phyloP scores from a whole-genome alignment of 495 filamentous ascomycete species.

The Penicillium odoratum region DNA sequence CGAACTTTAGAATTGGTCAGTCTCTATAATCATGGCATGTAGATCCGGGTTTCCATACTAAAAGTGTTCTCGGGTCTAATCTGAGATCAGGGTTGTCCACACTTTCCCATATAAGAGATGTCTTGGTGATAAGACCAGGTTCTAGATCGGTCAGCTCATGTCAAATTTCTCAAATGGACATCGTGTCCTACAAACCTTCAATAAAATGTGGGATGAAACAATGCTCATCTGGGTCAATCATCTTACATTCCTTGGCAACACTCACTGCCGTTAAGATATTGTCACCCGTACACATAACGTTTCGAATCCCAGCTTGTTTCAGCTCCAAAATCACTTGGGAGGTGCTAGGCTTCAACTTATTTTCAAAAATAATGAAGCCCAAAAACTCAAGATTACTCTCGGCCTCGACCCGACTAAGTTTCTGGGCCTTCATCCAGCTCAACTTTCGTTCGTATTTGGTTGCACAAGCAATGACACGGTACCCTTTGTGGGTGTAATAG shows the following conservation, averaged over 20 bases:
- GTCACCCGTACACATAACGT: constrained; percentile 97
- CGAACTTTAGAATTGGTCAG: constrained; percentile 56
- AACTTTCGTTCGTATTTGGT: constrained; percentile 82
- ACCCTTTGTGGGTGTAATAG: constrained; percentile 93
- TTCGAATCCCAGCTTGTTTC: constrained; percentile 79
- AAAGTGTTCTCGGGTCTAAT: constrained; percentile 74
- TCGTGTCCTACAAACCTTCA: constrained; percentile 57
- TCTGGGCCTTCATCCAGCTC: constrained; percentile 91
- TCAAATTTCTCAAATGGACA: background rate
- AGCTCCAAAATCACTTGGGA: constrained; percentile 77
- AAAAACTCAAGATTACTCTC: constrained; percentile 82
- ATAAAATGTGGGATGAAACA: constrained; percentile 91
- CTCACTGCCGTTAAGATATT: constrained; percentile 98
- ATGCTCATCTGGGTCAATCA: constrained; percentile 76
- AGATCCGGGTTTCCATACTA: constrained; percentile 42
- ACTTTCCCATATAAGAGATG: constrained; percentile 83
- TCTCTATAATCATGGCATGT: background rate
- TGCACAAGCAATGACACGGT: constrained; percentile 96
- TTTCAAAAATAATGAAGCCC: constrained; percentile 98
- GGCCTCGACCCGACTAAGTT: constrained; percentile 82
- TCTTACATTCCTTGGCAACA: constrained; percentile 87
- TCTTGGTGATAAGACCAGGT: constrained; percentile 63
- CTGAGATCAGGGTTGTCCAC: constrained; percentile 77
- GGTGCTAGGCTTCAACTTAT: constrained; percentile 90
- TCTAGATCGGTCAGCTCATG: constrained; percentile 38